Evolutionary conservation across 495 filamentous ascomycete genomes (phyloP).

Genomic region (Neurospora terricola): DNA sequence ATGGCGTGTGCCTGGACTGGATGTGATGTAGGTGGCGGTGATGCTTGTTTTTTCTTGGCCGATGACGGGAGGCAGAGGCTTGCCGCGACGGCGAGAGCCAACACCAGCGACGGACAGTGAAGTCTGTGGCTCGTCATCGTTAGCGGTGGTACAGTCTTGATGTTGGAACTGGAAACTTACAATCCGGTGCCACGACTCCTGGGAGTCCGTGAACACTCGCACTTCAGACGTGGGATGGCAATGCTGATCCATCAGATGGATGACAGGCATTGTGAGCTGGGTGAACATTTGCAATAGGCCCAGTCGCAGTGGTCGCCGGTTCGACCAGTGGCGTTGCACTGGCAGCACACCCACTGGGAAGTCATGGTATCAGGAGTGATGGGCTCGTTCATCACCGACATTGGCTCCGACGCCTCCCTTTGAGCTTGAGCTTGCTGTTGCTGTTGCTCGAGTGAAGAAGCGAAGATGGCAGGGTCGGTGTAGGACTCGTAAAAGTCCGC

Average conservation of each 20-base stretch:
- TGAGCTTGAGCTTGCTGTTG: not conserved
- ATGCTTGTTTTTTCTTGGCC: not conserved
- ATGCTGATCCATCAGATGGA: no score
- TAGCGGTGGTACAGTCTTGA: not conserved
- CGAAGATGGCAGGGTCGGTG: not conserved
- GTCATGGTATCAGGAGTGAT: slow-evolving; percentile 4
- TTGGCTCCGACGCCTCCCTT: not conserved
- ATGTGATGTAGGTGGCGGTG: not conserved
- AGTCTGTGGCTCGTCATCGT: not conserved
- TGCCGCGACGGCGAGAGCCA: slow-evolving; percentile 57
- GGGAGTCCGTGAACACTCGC: no score
- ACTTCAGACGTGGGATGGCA: no score
- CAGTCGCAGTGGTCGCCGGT: not conserved
- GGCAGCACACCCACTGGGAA: not conserved
- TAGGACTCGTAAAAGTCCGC: not conserved
- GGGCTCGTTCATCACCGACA: slow-evolving; percentile 7
- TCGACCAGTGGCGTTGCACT: not conserved
- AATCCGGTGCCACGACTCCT: no score
- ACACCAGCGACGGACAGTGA: slow-evolving; percentile 52
- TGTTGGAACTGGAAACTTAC: not conserved
- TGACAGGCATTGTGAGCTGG: no score
- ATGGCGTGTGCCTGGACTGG: not conserved
- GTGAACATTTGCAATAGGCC: no score
- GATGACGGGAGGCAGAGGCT: slow-evolving; percentile 54
- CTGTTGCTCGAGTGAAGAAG: not conserved